Evolutionary conservation across 495 filamentous ascomycete genomes (phyloP).

Genomic region (Usnea hakonensis): DNA sequence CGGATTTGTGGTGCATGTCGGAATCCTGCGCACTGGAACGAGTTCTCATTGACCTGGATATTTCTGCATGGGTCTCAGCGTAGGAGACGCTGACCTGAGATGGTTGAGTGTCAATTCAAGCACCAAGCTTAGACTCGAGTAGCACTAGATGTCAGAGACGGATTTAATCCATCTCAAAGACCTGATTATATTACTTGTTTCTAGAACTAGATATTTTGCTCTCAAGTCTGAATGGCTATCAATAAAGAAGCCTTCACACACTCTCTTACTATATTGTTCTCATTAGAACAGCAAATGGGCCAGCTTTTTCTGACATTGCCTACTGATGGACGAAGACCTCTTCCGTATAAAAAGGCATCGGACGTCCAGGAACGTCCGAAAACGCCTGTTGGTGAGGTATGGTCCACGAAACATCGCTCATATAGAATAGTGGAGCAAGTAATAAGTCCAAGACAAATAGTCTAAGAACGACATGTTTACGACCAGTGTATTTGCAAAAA

Average conservation of each 20-base stretch:
- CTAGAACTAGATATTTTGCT: too few species aligned
- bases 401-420: constrained; percentile 40
- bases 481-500: not conserved
- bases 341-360: not conserved
- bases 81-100: not conserved
- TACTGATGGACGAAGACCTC: too few species aligned
- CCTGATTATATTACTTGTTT: not conserved
- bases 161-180: not conserved
- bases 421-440: not conserved
- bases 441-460: too few species aligned
- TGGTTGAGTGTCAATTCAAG: not conserved
- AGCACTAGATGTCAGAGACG: not conserved
- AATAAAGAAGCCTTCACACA: too few species aligned
- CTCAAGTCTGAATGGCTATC: too few species aligned
- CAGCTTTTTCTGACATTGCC: too few species aligned
- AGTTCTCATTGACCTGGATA: not conserved
- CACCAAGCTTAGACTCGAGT: not conserved
- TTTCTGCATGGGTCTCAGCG: not conserved
- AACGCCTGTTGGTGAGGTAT: constrained; percentile 29
- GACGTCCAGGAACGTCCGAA: constrained; percentile 25
- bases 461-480: not conserved
- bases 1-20: constrained; percentile 62
- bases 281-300: too few species aligned
- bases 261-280: too few species aligned
- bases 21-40: constrained; percentile 38